Base-by-base conservation (phyloP, 768 basidiomycete genomes). In the Rhizopogon vulgaris region DNA sequence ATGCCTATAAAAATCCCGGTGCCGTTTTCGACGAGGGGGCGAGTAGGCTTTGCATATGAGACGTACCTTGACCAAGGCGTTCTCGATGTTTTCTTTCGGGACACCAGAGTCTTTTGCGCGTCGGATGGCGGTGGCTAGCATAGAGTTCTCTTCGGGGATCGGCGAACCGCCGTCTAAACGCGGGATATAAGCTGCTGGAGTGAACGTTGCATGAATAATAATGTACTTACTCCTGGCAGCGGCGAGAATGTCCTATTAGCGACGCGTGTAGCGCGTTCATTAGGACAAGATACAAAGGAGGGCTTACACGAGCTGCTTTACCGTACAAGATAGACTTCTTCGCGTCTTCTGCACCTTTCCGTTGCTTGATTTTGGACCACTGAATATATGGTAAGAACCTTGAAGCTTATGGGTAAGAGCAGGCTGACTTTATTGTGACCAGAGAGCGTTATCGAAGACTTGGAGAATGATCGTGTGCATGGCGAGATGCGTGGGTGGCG, bases 331-430 rank as follows among this genome's bases (percentile, higher is more conserved):
- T 69, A 48, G 83, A 78, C 62, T 78, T 84, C 58, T 79, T 77
- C 7, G 73, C 71, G 61, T 87, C 85, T 56, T 75, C 79, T n/a
- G 73, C 68, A 15, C 82, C 85, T 60, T 87, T 87, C 61, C 74
- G 78, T 51, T 83, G 77, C 61, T 85, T 85, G 61, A 87, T 87
- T 75, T 87, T 87, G 0, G 85, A 85, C 85, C 84, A 87, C 85
- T 22, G 22, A 22, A 22, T 22, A 3, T 22, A 22, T 22, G 22
- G 22, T 22, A 3, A 22, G 22, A 22, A 22, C 22, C 14, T 22
- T 28, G 36, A 42, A 32, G 39, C 15, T 40, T 43, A 18, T 8
- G 32, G 18, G 22, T 14, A 22, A 27, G 43, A 38, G 14, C 22
- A 37, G 27, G 10, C 54, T 17, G 50, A 75, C 75, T 60, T 75